Evolutionary conservation across 768 basidiomycete species (phyloP).

Genomic region (Russula earlei): DNA sequence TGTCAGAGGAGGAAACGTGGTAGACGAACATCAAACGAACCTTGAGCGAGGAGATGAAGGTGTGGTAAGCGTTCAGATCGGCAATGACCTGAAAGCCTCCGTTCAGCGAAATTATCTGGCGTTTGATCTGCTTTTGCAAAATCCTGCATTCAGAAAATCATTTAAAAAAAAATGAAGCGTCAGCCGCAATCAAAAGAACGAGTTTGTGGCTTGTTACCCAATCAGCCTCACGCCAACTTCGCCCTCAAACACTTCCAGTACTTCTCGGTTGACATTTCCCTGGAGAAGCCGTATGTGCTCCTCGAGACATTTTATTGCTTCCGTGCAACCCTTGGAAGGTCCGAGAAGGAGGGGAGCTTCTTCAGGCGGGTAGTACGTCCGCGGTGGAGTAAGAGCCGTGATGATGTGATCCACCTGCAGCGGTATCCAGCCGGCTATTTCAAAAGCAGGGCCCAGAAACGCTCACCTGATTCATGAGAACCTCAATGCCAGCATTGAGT

Average conservation of each 20-base stretch:
- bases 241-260: constrained; percentile 95
- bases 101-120: constrained; percentile 88
- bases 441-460: background rate
- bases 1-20: background rate
- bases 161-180: background rate
- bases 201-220: constrained; percentile 19
- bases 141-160: constrained; percentile 44
- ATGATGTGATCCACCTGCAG: constrained; percentile 88
- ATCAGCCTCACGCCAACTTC: constrained; percentile 80
- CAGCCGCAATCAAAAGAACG: background rate
- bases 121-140: constrained; percentile 91
- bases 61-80: constrained; percentile 88
- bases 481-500: constrained; percentile 90
- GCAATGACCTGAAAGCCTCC: constrained; percentile 96
- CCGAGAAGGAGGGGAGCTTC: constrained; percentile 71
- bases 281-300: constrained; percentile 86
- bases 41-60: constrained; percentile 81
- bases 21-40: constrained; percentile 29
- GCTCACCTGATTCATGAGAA: constrained; percentile 84
- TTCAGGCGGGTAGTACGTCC: constrained; percentile 87
- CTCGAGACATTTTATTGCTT: constrained; percentile 82
- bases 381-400: constrained; percentile 63
- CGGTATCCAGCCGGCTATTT: background rate
- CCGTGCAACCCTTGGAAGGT: constrained; percentile 80
- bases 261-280: constrained; percentile 92